These are phyloP conservation scores for Posidonia oceanica DNA, from an alignment of 116 monocot species.

Conservation along the genomic window DNA sequence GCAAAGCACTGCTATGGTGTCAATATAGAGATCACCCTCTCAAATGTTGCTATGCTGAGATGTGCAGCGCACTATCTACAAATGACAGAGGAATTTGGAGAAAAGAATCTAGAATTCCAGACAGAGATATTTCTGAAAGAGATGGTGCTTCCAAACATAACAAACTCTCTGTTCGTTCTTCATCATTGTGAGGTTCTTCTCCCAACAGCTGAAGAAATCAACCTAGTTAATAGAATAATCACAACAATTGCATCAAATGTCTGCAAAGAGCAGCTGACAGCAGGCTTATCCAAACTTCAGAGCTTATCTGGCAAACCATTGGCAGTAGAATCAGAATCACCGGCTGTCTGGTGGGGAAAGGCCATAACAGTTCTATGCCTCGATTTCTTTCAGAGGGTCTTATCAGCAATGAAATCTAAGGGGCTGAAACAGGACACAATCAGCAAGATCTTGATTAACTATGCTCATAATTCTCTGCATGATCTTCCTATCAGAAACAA, in stretches of 20 bases:
- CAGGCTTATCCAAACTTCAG: constrained; percentile 63
- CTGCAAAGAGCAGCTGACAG: constrained; percentile 72
- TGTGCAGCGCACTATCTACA: constrained; percentile 61
- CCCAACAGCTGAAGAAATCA: constrained; percentile 58
- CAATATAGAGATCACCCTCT: constrained; percentile 45
- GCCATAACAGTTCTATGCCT: constrained; percentile 32
- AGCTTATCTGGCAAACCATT: constrained; percentile 7
- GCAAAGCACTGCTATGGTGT: constrained; percentile 85
- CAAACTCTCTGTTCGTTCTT: constrained; percentile 49
- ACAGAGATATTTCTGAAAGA: constrained; percentile 60
- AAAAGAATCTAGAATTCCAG: constrained; percentile 48
- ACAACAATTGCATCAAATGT: constrained; percentile 37
- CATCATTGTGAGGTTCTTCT: constrained; percentile 51
- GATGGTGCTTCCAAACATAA: constrained; percentile 38
- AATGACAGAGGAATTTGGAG: constrained; percentile 75
- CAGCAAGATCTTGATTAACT: constrained; percentile 54
- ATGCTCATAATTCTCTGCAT: constrained; percentile 55
- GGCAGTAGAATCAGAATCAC: constrained; percentile 15
- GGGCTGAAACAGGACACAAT: constrained; percentile 74
- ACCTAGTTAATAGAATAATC: constrained; percentile 40
- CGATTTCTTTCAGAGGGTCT: constrained; percentile 50
- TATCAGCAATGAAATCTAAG: constrained; percentile 55
- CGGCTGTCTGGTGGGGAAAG: constrained; percentile 65
- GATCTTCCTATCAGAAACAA: constrained; percentile 22
- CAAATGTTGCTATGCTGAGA: constrained; percentile 59